Percentiles rank a stretch among this genome's conserved stretches.
phyloP scores from a whole-genome alignment of 164 flowering plant species.

The Magnolia sinica region DNA sequence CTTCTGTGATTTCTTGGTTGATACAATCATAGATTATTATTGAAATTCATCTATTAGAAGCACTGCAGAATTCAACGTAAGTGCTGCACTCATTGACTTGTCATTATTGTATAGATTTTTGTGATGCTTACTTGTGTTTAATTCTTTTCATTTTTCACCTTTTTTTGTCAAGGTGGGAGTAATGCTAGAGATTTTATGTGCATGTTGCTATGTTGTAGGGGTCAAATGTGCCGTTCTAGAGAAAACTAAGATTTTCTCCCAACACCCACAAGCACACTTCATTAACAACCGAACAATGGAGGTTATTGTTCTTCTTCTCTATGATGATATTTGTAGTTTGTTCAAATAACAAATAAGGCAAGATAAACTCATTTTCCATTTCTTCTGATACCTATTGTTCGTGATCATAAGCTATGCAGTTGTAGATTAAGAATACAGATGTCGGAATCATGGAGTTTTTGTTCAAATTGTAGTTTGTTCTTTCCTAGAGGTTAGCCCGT shows the following conservation, averaged over 20 bases:
- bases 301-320: slow-evolving; percentile 36
- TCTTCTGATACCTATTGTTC: not conserved
- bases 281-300: slow-evolving; percentile 97
- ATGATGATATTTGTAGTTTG: not conserved
- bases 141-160: not conserved
- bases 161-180: not conserved
- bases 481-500: not conserved
- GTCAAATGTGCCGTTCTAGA: slow-evolving; percentile 79
- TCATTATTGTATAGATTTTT: no score
- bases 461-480: not conserved
- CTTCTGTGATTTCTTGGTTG: no score
- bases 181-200: slow-evolving; percentile 3
- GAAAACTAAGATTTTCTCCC: slow-evolving; percentile 60
- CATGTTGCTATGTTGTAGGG: slow-evolving; percentile 41
- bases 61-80: no score
- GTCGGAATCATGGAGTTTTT: not conserved
- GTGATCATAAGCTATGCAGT: not conserved
- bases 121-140: slow-evolving; percentile 1
- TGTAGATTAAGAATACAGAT: not conserved
- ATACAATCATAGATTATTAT: no score
- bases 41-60: no score
- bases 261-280: slow-evolving; percentile 96
- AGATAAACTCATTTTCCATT: not conserved
- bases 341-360: slow-evolving; percentile 3
- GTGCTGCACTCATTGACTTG: no score